Evolutionary conservation across 2,329 filamentous ascomycete genomes (phyloP).

Genomic region (Passalora sequoiae): DNA sequence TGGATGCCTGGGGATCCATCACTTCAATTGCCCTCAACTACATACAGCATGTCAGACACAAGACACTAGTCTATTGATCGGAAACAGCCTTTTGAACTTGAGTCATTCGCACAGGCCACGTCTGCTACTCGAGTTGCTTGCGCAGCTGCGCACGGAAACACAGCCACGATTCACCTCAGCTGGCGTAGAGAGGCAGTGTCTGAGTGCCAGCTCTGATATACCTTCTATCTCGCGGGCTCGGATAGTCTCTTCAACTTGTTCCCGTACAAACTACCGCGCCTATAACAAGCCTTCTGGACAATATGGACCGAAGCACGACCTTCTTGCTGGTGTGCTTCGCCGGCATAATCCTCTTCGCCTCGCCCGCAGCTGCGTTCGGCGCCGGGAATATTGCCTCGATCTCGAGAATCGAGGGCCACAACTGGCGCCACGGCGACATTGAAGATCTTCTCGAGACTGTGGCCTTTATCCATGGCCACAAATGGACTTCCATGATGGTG

Average conservation of each 20-base stretch:
- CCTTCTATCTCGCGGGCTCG: too few species aligned
- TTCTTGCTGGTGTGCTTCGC: conserved; percentile 27
- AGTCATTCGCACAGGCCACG: too few species aligned
- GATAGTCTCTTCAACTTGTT: too few species aligned
- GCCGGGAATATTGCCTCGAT: conserved; percentile 46
- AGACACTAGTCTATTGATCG: too few species aligned
- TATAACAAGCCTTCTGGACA: too few species aligned
- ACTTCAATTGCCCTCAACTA: too few species aligned
- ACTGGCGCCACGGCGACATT: conserved; percentile 51
- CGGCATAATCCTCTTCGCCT: conserved; percentile 26
- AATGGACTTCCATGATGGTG: conserved; percentile 63
- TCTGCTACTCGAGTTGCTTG: too few species aligned
- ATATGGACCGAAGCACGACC: conserved; percentile 8
- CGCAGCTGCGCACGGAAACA: conserved; percentile 14
- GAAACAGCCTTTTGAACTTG: too few species aligned
- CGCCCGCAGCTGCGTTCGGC: conserved; percentile 38
- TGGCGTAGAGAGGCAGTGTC: not conserved
- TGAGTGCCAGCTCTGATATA: too few species aligned
- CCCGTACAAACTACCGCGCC: too few species aligned
- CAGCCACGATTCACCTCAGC: conserved; percentile 9
- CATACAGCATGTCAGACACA: too few species aligned
- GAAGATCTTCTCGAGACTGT: conserved; percentile 49
- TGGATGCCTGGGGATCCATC: too few species aligned
- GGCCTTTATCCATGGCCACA: conserved; percentile 30
- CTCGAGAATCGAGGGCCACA: conserved; percentile 43